phyloP scores from a whole-genome alignment of 257 asterid genomes.

The Orobanche coerulescens region DNA sequence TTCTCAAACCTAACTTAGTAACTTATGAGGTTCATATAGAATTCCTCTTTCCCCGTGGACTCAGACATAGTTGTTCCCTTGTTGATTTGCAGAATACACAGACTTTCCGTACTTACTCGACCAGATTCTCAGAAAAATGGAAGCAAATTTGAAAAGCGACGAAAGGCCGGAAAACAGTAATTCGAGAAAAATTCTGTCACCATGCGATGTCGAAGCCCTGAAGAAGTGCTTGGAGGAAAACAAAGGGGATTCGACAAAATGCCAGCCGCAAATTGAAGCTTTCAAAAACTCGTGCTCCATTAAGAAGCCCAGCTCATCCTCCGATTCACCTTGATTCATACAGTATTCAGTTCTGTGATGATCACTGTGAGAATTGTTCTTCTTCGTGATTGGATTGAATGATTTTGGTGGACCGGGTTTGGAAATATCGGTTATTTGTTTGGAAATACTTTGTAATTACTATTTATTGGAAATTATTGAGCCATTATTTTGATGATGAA shows the following conservation, averaged over 20 bases:
- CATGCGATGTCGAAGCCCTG: constrained; percentile 57
- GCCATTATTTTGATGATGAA: not conserved
- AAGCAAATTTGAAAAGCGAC: constrained; percentile 25
- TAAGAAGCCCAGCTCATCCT: constrained; percentile 33
- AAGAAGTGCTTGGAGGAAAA: constrained; percentile 61
- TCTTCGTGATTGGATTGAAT: not conserved
- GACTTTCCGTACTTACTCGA: not conserved
- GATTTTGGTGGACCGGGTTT: not conserved
- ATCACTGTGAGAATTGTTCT: not conserved
- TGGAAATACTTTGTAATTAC: not conserved
- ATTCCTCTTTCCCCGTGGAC: too few relatives aligned
- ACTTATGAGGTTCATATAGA: too few relatives aligned
- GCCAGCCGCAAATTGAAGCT: constrained; percentile 62
- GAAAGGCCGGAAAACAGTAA: constrained; percentile 22
- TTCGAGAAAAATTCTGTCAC: constrained; percentile 28
- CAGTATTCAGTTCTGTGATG: constrained; percentile 1
- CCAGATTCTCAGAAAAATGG: constrained; percentile 21
- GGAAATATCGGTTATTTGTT: not conserved
- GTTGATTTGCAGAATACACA: not conserved
- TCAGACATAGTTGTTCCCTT: not conserved
- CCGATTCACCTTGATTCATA: constrained; percentile 11
- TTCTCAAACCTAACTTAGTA: too few relatives aligned
- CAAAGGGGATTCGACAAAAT: constrained; percentile 53
- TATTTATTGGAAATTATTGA: not conserved
- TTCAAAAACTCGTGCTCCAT: constrained; percentile 51